Percentiles rank a stretch among this genome's conserved stretches.
Evolutionary conservation across 2,329 filamentous ascomycete genomes (phyloP).

Genomic region (Leptographium galeiforme): DNA sequence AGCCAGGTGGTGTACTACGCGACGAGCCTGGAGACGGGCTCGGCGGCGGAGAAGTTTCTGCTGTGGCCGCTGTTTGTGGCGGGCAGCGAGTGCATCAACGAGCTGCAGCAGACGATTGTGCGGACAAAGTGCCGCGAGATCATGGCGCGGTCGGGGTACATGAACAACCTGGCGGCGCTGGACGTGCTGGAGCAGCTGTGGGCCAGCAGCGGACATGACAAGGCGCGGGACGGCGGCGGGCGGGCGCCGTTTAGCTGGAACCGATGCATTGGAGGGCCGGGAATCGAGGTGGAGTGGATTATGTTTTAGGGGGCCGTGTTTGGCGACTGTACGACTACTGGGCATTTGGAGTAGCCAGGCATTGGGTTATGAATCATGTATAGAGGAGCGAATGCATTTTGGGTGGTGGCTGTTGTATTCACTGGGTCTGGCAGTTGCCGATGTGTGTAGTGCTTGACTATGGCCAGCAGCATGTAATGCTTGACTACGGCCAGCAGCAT

Average conservation of each 20-base stretch:
- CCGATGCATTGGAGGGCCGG: slow-evolving; percentile 40
- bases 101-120: slow-evolving; percentile 65
- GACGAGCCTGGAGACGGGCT: slow-evolving; percentile 58
- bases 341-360: no score
- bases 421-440: not conserved
- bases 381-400: no score
- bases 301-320: slow-evolving; percentile 34
- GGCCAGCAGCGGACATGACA: slow-evolving; percentile 23
- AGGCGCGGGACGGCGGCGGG: slow-evolving; percentile 22
- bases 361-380: no score
- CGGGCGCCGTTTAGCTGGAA: slow-evolving; percentile 45
- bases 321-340: no score
- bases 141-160: slow-evolving; percentile 78
- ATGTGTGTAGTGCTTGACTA: no score
- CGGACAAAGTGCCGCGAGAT: slow-evolving; percentile 73
- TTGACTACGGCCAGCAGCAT: no score
- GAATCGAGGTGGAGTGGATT: slow-evolving; percentile 50
- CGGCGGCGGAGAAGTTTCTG: slow-evolving; percentile 70
- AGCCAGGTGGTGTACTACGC: slow-evolving; percentile 74
- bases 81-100: slow-evolving; percentile 77
- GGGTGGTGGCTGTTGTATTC: no score
- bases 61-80: slow-evolving; percentile 89
- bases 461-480: slow-evolving; percentile 24
- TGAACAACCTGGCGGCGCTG: slow-evolving; percentile 79
- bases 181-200: slow-evolving; percentile 79